A percentile compares a stretch with the other conserved stretches of the same genome.
These are phyloP conservation scores for Aspergillus coremiiformis DNA, from an alignment of 495 filamentous ascomycete species.

Conservation along the genomic window DNA sequence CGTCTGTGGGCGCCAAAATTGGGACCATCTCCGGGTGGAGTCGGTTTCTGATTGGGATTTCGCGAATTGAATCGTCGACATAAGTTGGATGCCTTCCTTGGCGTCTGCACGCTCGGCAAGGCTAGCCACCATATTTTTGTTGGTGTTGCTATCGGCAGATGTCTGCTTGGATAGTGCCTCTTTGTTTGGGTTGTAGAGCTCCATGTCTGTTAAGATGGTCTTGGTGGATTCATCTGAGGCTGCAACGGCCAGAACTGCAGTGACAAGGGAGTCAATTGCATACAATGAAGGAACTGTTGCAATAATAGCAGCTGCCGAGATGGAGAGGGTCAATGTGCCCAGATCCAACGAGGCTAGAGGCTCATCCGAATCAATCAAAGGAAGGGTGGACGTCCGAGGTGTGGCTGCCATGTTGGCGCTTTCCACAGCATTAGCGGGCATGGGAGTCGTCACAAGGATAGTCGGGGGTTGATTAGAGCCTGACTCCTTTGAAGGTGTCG, in stretches of 20 bases:
- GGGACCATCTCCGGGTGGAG: slow-evolving; percentile 14
- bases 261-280: slow-evolving; percentile 65
- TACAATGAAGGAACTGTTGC: slow-evolving; percentile 53
- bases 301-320: slow-evolving; percentile 37
- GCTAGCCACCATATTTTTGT: slow-evolving; percentile 30
- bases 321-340: slow-evolving; percentile 37
- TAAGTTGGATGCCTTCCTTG: slow-evolving; percentile 25
- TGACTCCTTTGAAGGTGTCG: slow-evolving; percentile 22
- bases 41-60: neutral
- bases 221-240: slow-evolving; percentile 48
- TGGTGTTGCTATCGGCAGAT: slow-evolving; percentile 13
- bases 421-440: slow-evolving; percentile 28
- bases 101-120: slow-evolving; percentile 39
- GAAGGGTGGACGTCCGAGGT: slow-evolving; percentile 37
- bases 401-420: slow-evolving; percentile 36
- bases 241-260: slow-evolving; percentile 63
- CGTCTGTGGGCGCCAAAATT: slow-evolving; percentile 14
- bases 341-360: slow-evolving; percentile 46
- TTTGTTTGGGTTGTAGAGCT: slow-evolving; percentile 16
- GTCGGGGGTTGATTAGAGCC: slow-evolving; percentile 29
- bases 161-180: neutral
- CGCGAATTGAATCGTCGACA: slow-evolving; percentile 25
- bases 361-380: slow-evolving; percentile 35
- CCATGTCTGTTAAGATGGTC: slow-evolving; percentile 30
- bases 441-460: slow-evolving; percentile 36